These are phyloP conservation scores for Colletotrichum sp. DNA, from an alignment of 2,329 filamentous ascomycete genomes.

Conservation along the genomic window DNA sequence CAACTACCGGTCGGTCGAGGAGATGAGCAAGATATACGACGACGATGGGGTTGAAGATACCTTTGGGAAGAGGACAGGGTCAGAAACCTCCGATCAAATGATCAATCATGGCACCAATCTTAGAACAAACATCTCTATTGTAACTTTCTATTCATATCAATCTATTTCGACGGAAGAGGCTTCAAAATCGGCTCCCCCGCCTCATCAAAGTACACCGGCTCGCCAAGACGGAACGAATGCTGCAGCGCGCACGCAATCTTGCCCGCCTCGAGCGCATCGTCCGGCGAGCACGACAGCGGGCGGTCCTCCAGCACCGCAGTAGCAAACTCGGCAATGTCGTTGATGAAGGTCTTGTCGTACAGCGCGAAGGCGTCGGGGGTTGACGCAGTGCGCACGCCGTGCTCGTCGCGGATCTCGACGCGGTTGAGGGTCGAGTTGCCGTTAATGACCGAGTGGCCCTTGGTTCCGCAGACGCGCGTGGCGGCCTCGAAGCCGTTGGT, in stretches of 20 bases:
- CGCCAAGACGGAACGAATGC: background rate
- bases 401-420: background rate
- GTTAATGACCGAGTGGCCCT: slow-evolving; percentile 30
- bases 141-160: background rate
- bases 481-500: slow-evolving; percentile 39
- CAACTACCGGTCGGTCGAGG: too few relatives aligned
- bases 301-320: background rate
- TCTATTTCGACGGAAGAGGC: background rate
- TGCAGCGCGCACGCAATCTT: background rate
- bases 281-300: background rate
- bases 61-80: too few relatives aligned
- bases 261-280: background rate
- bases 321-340: background rate
- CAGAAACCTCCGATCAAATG: too few relatives aligned
- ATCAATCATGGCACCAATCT: too few relatives aligned
- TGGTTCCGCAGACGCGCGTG: slow-evolving; percentile 22
- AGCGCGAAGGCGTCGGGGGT: background rate
- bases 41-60: too few relatives aligned
- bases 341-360: background rate
- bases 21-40: too few relatives aligned
- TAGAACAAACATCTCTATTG: too few relatives aligned
- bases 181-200: background rate
- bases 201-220: background rate
- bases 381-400: background rate
- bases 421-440: slow-evolving; percentile 22